Conservation (phyloP, 2,329 filamentous ascomycete species). For the Alternaria tenuissima region DNA sequence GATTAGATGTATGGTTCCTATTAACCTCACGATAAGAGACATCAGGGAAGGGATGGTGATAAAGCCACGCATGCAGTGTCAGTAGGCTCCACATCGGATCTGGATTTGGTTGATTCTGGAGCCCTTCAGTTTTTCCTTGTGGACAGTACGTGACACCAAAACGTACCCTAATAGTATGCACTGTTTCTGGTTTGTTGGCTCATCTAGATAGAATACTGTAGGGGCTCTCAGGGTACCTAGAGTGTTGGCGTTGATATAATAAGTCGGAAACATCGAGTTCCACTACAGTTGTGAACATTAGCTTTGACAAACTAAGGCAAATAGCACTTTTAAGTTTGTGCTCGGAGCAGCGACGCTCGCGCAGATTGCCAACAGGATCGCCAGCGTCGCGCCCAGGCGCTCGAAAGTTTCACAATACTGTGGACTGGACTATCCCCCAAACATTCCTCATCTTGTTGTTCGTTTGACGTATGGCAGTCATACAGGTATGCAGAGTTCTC, state of each 20-base stretch:
- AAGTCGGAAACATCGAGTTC: neutral
- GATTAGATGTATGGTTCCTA: too few relatives aligned
- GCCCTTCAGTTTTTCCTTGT: too few relatives aligned
- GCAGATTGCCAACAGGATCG: neutral
- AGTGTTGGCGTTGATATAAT: neutral
- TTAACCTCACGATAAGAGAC: too few relatives aligned
- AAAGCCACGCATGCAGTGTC: too few relatives aligned
- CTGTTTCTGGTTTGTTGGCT: neutral
- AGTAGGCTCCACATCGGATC: too few relatives aligned
- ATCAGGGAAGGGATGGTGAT: too few relatives aligned
- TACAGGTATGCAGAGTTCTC: neutral
- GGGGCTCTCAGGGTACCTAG: too few relatives aligned
- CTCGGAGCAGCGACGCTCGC: neutral
- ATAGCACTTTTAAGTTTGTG: neutral
- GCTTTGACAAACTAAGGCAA: neutral
- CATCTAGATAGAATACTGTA: neutral
- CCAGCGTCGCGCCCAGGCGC: neutral
- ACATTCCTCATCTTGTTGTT: neutral
- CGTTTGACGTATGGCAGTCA: neutral
- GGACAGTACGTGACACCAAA: neutral
- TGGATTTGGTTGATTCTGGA: too few relatives aligned
- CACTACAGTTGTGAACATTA: neutral
- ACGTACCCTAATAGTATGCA: neutral
- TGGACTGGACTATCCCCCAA: neutral
- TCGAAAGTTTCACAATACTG: neutral